Conservation (phyloP, 805 yeast genomes). For the Ogataea pini region DNA sequence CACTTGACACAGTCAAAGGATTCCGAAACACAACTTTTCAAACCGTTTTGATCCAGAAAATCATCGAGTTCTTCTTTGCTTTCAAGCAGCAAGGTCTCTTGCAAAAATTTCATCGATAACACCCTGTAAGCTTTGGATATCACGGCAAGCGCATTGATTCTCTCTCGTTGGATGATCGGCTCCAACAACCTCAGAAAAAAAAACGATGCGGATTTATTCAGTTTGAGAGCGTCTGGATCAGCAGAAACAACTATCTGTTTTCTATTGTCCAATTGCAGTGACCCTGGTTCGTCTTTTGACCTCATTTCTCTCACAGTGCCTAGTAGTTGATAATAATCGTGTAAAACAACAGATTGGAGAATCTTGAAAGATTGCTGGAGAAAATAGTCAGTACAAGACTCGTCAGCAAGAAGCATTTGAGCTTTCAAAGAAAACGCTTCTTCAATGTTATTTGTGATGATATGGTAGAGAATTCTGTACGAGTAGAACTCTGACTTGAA, state of each 20-base stretch:
- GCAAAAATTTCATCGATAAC: slow-evolving; percentile 33
- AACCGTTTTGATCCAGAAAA: slow-evolving; percentile 45
- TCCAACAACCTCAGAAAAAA: slow-evolving; percentile 42
- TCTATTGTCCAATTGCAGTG: slow-evolving; percentile 2
- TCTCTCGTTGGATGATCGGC: slow-evolving; percentile 56
- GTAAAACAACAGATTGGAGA: slow-evolving; percentile 35
- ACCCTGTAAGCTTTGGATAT: slow-evolving; percentile 60
- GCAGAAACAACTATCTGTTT: slow-evolving; percentile 6
- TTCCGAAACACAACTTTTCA: slow-evolving; percentile 34
- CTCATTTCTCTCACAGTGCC: slow-evolving; percentile 31
- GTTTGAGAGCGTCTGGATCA: slow-evolving; percentile 21
- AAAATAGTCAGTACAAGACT: slow-evolving; percentile 20
- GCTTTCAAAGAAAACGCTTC: slow-evolving; percentile 50
- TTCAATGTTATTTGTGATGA: slow-evolving; percentile 66
- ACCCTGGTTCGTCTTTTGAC: slow-evolving; percentile 35
- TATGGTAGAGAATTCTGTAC: slow-evolving; percentile 71
- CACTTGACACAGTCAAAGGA: slow-evolving; percentile 32
- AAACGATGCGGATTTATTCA: slow-evolving; percentile 24
- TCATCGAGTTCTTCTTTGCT: slow-evolving; percentile 40
- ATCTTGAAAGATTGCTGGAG: slow-evolving; percentile 38
- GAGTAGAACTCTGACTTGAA: slow-evolving; percentile 64
- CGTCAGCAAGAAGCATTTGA: slow-evolving; percentile 18
- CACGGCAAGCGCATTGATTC: slow-evolving; percentile 55
- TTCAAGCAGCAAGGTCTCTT: slow-evolving; percentile 23
- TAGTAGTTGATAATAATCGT: slow-evolving; percentile 59